A percentile compares a stretch with the other conserved stretches of the same genome.
Evolutionary conservation across 1,284 basidiomycete genomes (phyloP).

Genomic region (Gomphus bonarii): DNA sequence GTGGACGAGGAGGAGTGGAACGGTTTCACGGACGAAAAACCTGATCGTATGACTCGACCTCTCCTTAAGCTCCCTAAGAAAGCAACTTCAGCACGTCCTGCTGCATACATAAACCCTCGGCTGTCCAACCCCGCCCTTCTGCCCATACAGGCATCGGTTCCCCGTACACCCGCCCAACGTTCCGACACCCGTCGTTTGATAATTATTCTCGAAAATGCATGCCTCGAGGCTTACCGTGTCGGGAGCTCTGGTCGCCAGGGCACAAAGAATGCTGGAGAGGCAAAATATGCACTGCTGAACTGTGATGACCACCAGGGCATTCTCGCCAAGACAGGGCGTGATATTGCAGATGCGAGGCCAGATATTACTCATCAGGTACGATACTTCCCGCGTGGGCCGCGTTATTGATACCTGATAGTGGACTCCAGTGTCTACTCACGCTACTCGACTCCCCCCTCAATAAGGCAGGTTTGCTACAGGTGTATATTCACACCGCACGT

Average conservation of each 20-base stretch:
- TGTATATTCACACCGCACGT: constrained; percentile 97
- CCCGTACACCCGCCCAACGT: constrained; percentile 44
- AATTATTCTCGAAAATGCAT: constrained; percentile 89
- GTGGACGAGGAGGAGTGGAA: constrained; percentile 1
- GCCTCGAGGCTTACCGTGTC: constrained; percentile 91
- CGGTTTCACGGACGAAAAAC: neutral
- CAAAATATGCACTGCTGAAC: constrained; percentile 95
- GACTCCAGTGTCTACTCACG: constrained; percentile 79
- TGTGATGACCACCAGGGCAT: constrained; percentile 99
- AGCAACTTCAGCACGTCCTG: neutral
- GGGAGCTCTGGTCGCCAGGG: constrained; percentile 42
- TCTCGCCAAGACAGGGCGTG: constrained; percentile 92
- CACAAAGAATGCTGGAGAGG: constrained; percentile 55
- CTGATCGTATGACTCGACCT: constrained; percentile 2
- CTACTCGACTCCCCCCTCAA: constrained; percentile 96
- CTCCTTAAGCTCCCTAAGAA: constrained; percentile 11
- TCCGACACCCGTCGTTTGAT: constrained; percentile 69
- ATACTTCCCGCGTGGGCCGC: neutral
- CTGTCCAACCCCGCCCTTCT: constrained; percentile 68
- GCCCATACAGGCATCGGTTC: constrained; percentile 70
- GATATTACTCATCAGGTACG: constrained; percentile 97
- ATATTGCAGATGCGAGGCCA: constrained; percentile 95
- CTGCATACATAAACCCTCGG: constrained; percentile 24
- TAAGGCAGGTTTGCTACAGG: constrained; percentile 93
- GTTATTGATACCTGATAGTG: neutral